Evolutionary conservation across 352 stramenopile genomes (phyloP), one percentile per base, ranked within the genome.

Genomic region (Pythium periplocum): DNA sequence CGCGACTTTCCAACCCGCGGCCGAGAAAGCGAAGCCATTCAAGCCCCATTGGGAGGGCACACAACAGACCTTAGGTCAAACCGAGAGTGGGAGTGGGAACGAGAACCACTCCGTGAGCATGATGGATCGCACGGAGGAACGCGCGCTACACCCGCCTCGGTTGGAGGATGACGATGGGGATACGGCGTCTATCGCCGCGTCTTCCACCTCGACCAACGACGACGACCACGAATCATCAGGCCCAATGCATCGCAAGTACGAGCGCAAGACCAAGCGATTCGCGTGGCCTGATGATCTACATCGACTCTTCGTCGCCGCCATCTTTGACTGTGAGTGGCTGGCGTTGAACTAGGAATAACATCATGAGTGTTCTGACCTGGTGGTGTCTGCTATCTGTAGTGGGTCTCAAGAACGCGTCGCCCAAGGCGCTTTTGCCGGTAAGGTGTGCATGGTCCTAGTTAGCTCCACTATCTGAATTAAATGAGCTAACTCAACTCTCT

Each of bases 271-370:
- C 34, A 89, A 91, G 59, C 84, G 85, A 43, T 95, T 95, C 57
- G 80, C 89, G 45, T 95, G 85, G 85, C 83, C 85, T 2, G 83
- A 95, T 44, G 85, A 95, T 41, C 81, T 95, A 32, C 85, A 95
- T 65, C 81, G 85, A 9, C 75, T 92, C 52, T 95, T 95, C 45
- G 83, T 95, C 37, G 82, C 85, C 37, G 83, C 85, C 12, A 92
- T 95, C 56, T 95, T 95, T 59, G 85, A 95, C 56, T 68, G 82
- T 92, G 57, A 30, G 79, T 70, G 41, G 43, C 43, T 30, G 9
- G 43, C 43, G 9, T 48, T 48, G 9, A 30, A 31, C 9, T 30
- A 48, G 43, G 17, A 30, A 48, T 11, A 48, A 48, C 43, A 2
- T 48, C 8, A 46, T 35, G 42, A 33, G 33, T 55, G 37, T 45